Evolutionary conservation across 805 yeast genomes (phyloP).

Genomic region (Wickerhamomyces chambardii): DNA sequence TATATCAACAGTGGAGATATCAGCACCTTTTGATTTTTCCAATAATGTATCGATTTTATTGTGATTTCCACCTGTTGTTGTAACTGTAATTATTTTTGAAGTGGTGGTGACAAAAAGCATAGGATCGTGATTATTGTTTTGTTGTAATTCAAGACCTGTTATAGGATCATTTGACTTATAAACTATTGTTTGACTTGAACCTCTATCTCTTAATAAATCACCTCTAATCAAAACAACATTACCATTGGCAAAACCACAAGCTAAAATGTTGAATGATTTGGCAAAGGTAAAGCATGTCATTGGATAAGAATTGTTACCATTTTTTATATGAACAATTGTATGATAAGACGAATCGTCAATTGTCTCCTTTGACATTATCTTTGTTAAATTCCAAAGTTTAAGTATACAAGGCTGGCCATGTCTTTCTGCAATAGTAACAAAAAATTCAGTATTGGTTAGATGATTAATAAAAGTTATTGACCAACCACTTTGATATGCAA

Average conservation of each 20-base stretch:
- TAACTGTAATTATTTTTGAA: conserved; percentile 57
- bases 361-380: conserved; percentile 24
- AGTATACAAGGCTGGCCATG: conserved; percentile 63
- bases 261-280: conserved; percentile 50
- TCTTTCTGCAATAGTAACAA: conserved; percentile 68
- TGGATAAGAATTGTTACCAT: conserved; percentile 74
- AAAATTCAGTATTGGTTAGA: conserved; percentile 36
- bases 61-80: conserved; percentile 71
- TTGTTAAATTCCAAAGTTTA: conserved; percentile 66
- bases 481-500: conserved; percentile 59
- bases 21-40: conserved; percentile 38
- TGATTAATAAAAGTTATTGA: conserved; percentile 49
- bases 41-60: conserved; percentile 47
- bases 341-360: conserved; percentile 38
- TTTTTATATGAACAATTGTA: conserved; percentile 52
- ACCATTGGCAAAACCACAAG: conserved; percentile 81
- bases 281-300: conserved; percentile 55
- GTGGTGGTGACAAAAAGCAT: conserved; percentile 69
- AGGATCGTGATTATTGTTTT: conserved; percentile 29
- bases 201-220: conserved; percentile 80
- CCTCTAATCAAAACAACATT: conserved; percentile 77
- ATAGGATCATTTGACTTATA: conserved; percentile 70
- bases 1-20: conserved; percentile 30
- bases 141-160: conserved; percentile 60
- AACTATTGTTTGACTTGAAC: conserved; percentile 77